Conservation (phyloP, 805 yeast genomes). For the Kuraishia capsulata region DNA sequence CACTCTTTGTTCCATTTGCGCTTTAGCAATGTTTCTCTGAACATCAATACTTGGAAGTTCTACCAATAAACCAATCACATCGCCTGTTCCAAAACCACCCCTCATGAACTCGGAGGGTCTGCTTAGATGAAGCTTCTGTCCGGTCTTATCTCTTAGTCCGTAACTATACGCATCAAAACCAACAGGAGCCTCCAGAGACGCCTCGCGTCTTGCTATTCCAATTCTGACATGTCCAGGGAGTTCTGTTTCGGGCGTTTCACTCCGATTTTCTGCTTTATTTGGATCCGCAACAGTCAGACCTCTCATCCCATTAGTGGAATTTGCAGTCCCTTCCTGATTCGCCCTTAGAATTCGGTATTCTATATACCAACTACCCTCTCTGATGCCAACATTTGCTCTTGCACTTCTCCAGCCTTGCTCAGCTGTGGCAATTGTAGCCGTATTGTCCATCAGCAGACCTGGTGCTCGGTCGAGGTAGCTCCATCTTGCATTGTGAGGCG, state of each 20-base stretch:
- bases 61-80: slow-evolving; percentile 71
- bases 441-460: slow-evolving; percentile 36
- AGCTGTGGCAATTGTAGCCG: slow-evolving; percentile 40
- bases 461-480: slow-evolving; percentile 64
- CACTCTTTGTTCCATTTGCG: slow-evolving; percentile 22
- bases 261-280: slow-evolving; percentile 4
- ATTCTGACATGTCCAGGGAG: slow-evolving; percentile 54
- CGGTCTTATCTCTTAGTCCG: slow-evolving; percentile 73
- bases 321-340: not conserved
- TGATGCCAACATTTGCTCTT: slow-evolving; percentile 63
- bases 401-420: slow-evolving; percentile 73
- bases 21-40: slow-evolving; percentile 32
- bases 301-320: slow-evolving; percentile 12
- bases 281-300: too few relatives aligned
- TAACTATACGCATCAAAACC: slow-evolving; percentile 95
- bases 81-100: slow-evolving; percentile 62
- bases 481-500: slow-evolving; percentile 51
- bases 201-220: slow-evolving; percentile 81
- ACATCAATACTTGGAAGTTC: slow-evolving; percentile 47
- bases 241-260: not conserved
- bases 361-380: slow-evolving; percentile 75
- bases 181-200: slow-evolving; percentile 87
- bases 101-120: slow-evolving; percentile 50
- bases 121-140: slow-evolving; percentile 69
- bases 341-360: slow-evolving; percentile 57